Evolutionary conservation across 139 green algal species (phyloP).

Genomic region (Chlamydomonas sp.): DNA sequence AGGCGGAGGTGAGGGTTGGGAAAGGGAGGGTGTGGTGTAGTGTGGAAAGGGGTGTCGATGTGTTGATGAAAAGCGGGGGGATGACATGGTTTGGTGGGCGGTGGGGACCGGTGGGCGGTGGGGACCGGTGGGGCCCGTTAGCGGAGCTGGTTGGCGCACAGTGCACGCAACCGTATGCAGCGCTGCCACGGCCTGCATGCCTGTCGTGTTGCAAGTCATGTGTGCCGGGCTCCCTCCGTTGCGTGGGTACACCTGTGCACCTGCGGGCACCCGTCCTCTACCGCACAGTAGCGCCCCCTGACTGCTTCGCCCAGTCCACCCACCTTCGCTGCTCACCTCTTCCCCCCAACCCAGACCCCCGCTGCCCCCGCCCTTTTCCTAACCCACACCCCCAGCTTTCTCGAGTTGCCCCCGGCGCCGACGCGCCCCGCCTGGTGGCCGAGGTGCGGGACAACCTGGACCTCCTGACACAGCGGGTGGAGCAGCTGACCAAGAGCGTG

Average conservation of each 20-base stretch:
- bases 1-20: not conserved
- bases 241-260: no score
- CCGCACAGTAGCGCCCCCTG: no score
- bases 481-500: slow-evolving; percentile 1
- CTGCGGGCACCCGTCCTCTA: no score
- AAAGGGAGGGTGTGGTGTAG: not conserved
- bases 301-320: no score
- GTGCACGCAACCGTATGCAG: no score
- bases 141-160: no score
- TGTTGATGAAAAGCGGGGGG: not conserved
- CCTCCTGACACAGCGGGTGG: not conserved
- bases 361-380: not conserved
- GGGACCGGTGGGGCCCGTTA: no score
- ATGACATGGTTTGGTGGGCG: no score
- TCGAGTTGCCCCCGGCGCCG: slow-evolving; percentile 2
- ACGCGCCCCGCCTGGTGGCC: not conserved
- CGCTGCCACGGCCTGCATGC: no score
- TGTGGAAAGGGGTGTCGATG: no score
- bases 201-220: no score
- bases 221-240: no score
- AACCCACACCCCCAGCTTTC: not conserved
- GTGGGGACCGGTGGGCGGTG: not conserved
- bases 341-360: not conserved
- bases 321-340: not conserved
- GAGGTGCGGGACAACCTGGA: slow-evolving; percentile 7